Conservation (phyloP, 2,329 filamentous ascomycete species). For the Diaporthe ilicicola region DNA sequence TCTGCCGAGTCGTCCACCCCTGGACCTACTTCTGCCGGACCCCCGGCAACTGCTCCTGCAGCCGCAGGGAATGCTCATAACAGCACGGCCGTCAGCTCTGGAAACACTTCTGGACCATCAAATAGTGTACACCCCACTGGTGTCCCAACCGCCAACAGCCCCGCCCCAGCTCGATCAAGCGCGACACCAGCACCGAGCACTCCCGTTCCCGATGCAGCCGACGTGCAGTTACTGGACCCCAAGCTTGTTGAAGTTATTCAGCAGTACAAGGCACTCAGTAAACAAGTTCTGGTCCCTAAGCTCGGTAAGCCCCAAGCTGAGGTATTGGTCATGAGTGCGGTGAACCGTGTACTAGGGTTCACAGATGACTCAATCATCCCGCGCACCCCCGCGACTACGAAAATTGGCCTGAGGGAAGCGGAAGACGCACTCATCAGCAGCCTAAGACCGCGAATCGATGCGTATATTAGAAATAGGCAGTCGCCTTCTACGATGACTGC, state of each 20-base stretch:
- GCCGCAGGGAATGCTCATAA: background rate
- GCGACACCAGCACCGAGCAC: slow-evolving; percentile 17
- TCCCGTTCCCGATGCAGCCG: background rate
- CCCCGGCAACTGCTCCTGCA: background rate
- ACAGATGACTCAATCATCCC: slow-evolving; percentile 50
- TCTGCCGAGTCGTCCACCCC: background rate
- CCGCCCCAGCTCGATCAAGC: slow-evolving; percentile 12
- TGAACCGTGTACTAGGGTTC: slow-evolving; percentile 59
- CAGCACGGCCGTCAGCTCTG: background rate
- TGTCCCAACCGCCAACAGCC: background rate
- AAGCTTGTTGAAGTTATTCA: slow-evolving; percentile 52
- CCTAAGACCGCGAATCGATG: slow-evolving; percentile 12
- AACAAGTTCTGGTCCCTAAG: slow-evolving; percentile 51
- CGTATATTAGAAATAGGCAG: background rate
- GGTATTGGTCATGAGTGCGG: slow-evolving; percentile 57
- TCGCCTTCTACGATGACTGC: background rate
- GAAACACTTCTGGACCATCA: slow-evolving; percentile 10
- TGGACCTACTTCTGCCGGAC: background rate
- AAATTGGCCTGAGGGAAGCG: slow-evolving; percentile 41
- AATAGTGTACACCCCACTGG: background rate
- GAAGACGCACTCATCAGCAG: slow-evolving; percentile 43
- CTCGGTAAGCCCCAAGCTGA: slow-evolving; percentile 54
- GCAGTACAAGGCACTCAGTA: slow-evolving; percentile 56
- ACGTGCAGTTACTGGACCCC: slow-evolving; percentile 42
- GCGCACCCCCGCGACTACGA: slow-evolving; percentile 38